These are phyloP conservation scores for Withania somnifera DNA, from an alignment of 305 asterid species.

Conservation along the genomic window DNA sequence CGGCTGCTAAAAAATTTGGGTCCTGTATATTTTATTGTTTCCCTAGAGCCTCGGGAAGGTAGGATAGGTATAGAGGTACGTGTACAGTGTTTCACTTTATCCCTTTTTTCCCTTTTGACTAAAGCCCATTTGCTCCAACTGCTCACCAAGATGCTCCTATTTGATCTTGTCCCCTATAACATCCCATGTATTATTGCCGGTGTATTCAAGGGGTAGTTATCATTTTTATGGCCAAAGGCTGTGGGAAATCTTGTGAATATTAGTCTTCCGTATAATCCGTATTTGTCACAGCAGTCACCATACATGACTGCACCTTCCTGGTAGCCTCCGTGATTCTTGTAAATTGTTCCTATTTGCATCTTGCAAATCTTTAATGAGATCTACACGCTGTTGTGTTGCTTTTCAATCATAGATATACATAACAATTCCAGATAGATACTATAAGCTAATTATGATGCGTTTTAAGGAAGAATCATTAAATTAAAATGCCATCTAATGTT, in stretches of 20 bases:
- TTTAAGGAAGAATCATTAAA: neutral
- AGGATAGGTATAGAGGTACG: conserved; percentile 24
- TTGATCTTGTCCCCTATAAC: conserved; percentile 20
- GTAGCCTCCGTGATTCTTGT: conserved; percentile 11
- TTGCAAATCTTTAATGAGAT: neutral
- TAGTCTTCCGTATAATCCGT: conserved; percentile 13
- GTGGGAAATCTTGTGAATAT: conserved; percentile 52
- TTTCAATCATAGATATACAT: neutral
- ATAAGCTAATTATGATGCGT: neutral
- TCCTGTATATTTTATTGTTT: conserved; percentile 19
- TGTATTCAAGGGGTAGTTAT: conserved; percentile 12
- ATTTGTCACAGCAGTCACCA: conserved; percentile 10
- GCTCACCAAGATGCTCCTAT: conserved; percentile 19
- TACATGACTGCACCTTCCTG: conserved; percentile 7
- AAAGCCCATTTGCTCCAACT: conserved; percentile 4
- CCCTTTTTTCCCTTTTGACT: conserved; percentile 6
- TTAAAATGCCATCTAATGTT: neutral
- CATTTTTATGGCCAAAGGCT: conserved; percentile 58
- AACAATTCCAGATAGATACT: neutral
- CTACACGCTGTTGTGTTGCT: neutral
- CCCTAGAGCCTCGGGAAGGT: conserved; percentile 19
- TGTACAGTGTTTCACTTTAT: conserved; percentile 28
- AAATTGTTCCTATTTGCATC: conserved; percentile 6
- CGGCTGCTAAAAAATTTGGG: conserved; percentile 13
- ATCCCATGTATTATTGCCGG: conserved; percentile 19